phyloP scores from a whole-genome alignment of 805 yeast genomes.

The Kluyveromyces aestuarii region DNA sequence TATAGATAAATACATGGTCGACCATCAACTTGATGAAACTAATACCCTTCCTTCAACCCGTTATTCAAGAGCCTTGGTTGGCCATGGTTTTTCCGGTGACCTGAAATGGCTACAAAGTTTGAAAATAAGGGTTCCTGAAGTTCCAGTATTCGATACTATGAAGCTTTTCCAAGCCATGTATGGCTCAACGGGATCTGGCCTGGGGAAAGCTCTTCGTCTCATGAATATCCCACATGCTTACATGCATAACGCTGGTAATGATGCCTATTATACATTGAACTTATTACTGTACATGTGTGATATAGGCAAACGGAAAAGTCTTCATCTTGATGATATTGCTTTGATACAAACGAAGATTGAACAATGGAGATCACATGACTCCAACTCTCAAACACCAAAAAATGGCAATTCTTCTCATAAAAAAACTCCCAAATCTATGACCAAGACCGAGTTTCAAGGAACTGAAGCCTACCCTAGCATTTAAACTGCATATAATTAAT shows the following conservation, averaged over 20 bases:
- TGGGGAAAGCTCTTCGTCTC: conserved; percentile 38
- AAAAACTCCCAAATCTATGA: neutral
- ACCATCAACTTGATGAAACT: conserved; percentile 10
- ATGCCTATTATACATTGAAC: conserved; percentile 52
- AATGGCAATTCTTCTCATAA: neutral
- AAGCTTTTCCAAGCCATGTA: conserved; percentile 33
- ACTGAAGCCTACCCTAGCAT: no score
- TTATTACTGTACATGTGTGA: conserved; percentile 45
- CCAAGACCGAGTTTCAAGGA: neutral
- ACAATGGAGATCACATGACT: conserved; percentile 15
- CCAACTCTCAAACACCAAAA: conserved; percentile 1
- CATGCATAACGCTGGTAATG: conserved; percentile 67
- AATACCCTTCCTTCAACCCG: conserved; percentile 15
- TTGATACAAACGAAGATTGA: conserved; percentile 11
- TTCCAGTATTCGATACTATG: conserved; percentile 39
- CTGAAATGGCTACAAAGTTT: conserved; percentile 38
- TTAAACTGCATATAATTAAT: neutral
- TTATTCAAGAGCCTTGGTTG: conserved; percentile 37
- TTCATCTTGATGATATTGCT: conserved; percentile 19
- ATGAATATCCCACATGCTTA: conserved; percentile 47
- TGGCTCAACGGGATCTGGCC: conserved; percentile 34
- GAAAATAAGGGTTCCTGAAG: conserved; percentile 38
- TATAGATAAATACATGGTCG: conserved; percentile 35
- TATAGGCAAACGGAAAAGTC: conserved; percentile 20
- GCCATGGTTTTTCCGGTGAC: conserved; percentile 52